A percentile compares a stretch with the other conserved stretches of the same genome.
phyloP scores from a whole-genome alignment of 345 rosid genomes.

The Viola odorata region DNA sequence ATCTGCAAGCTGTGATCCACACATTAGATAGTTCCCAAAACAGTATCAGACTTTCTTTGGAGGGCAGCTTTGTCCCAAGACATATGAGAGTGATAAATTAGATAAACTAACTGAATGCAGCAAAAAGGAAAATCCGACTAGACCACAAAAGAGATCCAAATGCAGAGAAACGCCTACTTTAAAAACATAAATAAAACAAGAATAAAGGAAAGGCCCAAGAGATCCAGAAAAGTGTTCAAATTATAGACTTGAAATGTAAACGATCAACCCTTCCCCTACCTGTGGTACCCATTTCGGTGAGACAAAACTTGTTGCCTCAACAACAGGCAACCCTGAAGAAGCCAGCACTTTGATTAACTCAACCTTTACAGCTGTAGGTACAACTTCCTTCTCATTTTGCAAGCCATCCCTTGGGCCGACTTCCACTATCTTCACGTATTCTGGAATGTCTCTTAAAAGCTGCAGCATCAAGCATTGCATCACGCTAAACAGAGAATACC shows the following conservation, averaged over 20 bases:
- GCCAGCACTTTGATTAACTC: conserved; percentile 54
- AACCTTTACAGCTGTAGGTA: conserved; percentile 50
- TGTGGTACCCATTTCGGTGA: conserved; percentile 86
- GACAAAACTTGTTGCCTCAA: conserved; percentile 75
- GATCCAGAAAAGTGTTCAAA: not conserved
- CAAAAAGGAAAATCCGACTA: no score
- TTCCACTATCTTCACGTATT: conserved; percentile 69
- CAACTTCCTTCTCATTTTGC: conserved; percentile 57
- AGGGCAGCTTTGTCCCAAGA: no score
- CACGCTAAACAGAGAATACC: no score
- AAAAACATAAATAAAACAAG: not conserved
- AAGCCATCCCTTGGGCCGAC: conserved; percentile 75
- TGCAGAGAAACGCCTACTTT: no score
- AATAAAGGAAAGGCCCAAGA: conserved; percentile 1
- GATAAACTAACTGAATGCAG: no score
- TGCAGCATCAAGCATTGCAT: conserved; percentile 17
- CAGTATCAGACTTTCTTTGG: no score
- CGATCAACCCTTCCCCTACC: conserved; percentile 23
- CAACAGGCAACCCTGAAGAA: conserved; percentile 55
- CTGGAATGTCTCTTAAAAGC: conserved; percentile 46
- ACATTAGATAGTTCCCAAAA: no score
- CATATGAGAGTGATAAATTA: no score
- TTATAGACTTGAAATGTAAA: not conserved
- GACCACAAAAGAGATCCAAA: no score
- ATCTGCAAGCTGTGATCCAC: conserved; percentile 43